Evolutionary conservation across 1,284 basidiomycete species (phyloP), one percentile per base, ranked within the genome.

Genomic region (Cutaneotrichosporon daszewskae): DNA sequence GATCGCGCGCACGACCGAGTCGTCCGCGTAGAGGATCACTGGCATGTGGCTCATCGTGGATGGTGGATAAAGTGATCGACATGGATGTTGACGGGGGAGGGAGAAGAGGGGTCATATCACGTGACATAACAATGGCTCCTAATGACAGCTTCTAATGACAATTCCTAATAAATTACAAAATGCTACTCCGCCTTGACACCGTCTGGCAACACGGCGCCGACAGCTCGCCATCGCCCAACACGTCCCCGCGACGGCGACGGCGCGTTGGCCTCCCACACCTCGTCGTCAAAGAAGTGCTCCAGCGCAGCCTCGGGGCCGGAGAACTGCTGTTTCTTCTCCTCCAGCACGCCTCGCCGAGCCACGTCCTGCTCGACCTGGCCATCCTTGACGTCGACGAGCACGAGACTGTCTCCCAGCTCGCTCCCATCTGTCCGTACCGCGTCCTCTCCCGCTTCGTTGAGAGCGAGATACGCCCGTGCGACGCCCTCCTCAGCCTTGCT

Each of bases 21-120:
- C 50, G 40, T 71, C 68, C 37, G 62, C 49, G 27, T 68, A 61
- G 14, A 64, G 48, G 25, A 71, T 54, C 10, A 60, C 49, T 8
- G 61, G 55, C 28, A 53, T 51, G 17, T 40, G 28, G 24, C 41
- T 43, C 47, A 48, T 46, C 29, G 22, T 19, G 24, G 19, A 22
- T 17, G 18, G 19, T n/a, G n/a, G n/a, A n/a, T n/a, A n/a, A n/a
- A n/a, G n/a, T n/a, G n/a, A n/a, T n/a, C n/a, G n/a, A n/a, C n/a
- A n/a, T n/a, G 16, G 18, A 19, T 33, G 32, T 18, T 18, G 32
- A 18, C 13, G 17, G 2, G 2, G 17, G 17, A 33, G n/a, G 18
- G 5, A 19, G 28, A 29, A 29, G 13, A 16, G 28, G 8, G 26
- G 13, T 29, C 13, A 29, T 29, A 16, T 29, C 28, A 29, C 28